phyloP scores from a whole-genome alignment of 2,329 filamentous ascomycete genomes.

The Calonectria pseudoreteaudii region DNA sequence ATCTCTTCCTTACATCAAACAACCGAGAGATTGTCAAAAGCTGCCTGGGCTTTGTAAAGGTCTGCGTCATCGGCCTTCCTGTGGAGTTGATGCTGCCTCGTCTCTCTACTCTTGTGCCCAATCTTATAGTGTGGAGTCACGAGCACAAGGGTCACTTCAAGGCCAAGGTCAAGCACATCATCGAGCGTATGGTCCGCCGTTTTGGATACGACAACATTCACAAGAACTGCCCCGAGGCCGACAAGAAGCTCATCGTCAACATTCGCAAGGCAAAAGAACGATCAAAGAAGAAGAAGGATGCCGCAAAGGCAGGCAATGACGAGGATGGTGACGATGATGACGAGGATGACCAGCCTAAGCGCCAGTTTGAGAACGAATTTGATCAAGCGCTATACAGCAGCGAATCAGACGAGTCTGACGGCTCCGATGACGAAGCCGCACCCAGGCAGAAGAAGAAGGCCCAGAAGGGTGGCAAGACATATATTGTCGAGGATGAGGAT shows the following conservation, averaged over 20 bases:
- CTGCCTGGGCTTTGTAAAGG: slow-evolving; percentile 96
- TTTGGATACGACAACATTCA: slow-evolving; percentile 88
- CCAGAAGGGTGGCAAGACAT: slow-evolving; percentile 76
- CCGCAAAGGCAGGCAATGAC: slow-evolving; percentile 66
- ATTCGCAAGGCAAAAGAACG: slow-evolving; percentile 96
- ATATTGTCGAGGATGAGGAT: slow-evolving; percentile 94
- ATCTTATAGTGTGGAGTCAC: slow-evolving; percentile 95
- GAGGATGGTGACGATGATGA: slow-evolving; percentile 68
- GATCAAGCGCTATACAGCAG: slow-evolving; percentile 96
- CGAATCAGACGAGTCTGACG: slow-evolving; percentile 68
- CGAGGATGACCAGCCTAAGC: slow-evolving; percentile 58
- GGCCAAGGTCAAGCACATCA: slow-evolving; percentile 96
- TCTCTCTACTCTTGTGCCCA: slow-evolving; percentile 82
- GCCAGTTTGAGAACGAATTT: slow-evolving; percentile 90
- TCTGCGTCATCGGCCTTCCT: slow-evolving; percentile 89
- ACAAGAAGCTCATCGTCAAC: slow-evolving; percentile 91
- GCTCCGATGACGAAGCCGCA: slow-evolving; percentile 69
- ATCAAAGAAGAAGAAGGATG: slow-evolving; percentile 88
- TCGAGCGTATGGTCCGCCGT: slow-evolving; percentile 92
- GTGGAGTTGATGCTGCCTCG: slow-evolving; percentile 82
- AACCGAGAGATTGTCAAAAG: slow-evolving; percentile 97
- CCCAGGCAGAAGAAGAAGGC: slow-evolving; percentile 57
- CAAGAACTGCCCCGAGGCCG: slow-evolving; percentile 83
- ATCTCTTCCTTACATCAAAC: slow-evolving; percentile 94
- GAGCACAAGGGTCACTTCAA: slow-evolving; percentile 99